phyloP scores from a whole-genome alignment of 495 filamentous ascomycete species.

The Penicillium fimorum region DNA sequence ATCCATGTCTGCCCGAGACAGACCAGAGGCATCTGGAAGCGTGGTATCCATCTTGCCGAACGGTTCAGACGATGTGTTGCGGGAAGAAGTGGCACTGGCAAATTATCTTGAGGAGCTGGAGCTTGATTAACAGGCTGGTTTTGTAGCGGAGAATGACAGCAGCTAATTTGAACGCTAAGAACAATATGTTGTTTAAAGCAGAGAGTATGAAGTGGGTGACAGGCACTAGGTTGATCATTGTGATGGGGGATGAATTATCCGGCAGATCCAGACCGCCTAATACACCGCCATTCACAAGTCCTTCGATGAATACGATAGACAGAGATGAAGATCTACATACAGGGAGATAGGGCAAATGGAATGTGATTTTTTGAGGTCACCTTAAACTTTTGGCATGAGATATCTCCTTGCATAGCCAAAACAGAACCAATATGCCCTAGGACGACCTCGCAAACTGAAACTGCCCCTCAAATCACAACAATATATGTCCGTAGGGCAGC shows the following conservation, averaged over 20 bases:
- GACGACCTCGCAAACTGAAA: not conserved
- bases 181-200: not conserved
- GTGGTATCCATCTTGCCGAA: conserved; percentile 28
- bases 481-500: not conserved
- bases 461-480: not conserved
- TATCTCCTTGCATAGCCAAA: not conserved
- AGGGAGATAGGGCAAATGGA: not conserved
- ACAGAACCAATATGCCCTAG: not conserved
- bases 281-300: not conserved
- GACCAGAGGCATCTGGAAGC: conserved; percentile 31
- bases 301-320: not conserved
- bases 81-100: not conserved
- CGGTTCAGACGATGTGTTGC: not conserved
- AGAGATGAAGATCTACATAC: not conserved
- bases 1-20: conserved; percentile 10
- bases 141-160: not conserved
- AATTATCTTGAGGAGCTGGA: not conserved
- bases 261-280: not conserved
- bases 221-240: conserved; percentile 3
- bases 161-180: conserved; percentile 1
- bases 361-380: not conserved
- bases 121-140: not conserved
- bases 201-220: not conserved
- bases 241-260: not conserved
- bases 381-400: not conserved